Conservation (phyloP, 345 rosid genomes). For the Moricandia moricandioides region DNA sequence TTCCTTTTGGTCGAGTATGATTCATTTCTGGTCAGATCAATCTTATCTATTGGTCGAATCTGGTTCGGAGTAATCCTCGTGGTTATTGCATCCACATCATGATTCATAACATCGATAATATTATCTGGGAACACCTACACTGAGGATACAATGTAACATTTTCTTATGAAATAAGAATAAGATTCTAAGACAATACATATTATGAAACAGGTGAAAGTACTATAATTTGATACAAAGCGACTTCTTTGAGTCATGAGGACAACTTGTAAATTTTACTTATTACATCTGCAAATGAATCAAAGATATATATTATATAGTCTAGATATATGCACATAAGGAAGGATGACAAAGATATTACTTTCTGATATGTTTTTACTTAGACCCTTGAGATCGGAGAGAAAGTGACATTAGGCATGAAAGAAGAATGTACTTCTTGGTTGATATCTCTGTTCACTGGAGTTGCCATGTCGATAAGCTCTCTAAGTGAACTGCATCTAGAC, state of each 20-base stretch:
- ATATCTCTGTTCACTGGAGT: conserved; percentile 42
- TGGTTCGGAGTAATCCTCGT: too few relatives aligned
- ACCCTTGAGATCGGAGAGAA: conserved; percentile 92
- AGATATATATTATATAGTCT: too few relatives aligned
- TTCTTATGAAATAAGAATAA: background rate
- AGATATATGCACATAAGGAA: background rate
- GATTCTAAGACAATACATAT: background rate
- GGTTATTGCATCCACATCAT: too few relatives aligned
- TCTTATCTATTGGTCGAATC: too few relatives aligned
- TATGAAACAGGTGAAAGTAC: background rate
- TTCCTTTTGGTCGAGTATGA: too few relatives aligned
- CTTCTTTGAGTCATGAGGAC: conserved; percentile 13
- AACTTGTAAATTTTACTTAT: conserved; percentile 3
- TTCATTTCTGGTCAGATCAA: too few relatives aligned
- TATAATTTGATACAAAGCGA: conserved; percentile 1
- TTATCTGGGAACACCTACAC: too few relatives aligned
- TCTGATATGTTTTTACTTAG: conserved; percentile 32
- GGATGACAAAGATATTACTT: background rate
- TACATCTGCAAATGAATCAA: background rate
- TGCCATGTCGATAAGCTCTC: conserved; percentile 64
- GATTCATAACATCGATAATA: too few relatives aligned
- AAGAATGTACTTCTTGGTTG: conserved; percentile 46
- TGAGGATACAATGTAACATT: background rate
- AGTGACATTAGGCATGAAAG: conserved; percentile 69
- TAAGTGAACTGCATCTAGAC: conserved; percentile 55